Evolutionary conservation across 108 stramenopile genomes (phyloP).

Genomic region (Mediolabrus comicus): DNA sequence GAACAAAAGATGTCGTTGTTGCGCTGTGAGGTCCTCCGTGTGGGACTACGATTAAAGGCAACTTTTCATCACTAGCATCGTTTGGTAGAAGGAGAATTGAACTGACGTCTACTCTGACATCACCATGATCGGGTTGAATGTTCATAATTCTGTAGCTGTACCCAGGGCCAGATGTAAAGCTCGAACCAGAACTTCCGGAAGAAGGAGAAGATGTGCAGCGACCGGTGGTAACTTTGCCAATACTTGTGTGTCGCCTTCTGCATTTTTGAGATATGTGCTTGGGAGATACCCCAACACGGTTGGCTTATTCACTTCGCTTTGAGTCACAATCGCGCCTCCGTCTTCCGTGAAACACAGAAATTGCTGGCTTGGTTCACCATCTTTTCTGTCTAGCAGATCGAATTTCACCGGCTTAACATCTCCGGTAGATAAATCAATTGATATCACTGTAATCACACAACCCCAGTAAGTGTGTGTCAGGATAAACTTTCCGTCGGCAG

Average conservation of each 20-base stretch:
- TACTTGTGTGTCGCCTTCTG: background rate
- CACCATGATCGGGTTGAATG: slow-evolving; percentile 44
- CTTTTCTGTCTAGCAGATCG: slow-evolving; percentile 9
- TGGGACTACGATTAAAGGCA: slow-evolving; percentile 76
- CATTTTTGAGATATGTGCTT: slow-evolving; percentile 9
- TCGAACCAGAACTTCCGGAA: background rate
- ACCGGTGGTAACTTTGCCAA: slow-evolving; percentile 49
- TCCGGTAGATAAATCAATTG: slow-evolving; percentile 43
- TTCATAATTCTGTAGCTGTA: slow-evolving; percentile 45
- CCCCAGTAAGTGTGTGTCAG: slow-evolving; percentile 66
- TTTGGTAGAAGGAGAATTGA: slow-evolving; percentile 57
- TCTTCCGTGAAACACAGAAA: slow-evolving; percentile 48
- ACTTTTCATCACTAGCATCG: slow-evolving; percentile 36
- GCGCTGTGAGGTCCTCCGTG: slow-evolving; percentile 79
- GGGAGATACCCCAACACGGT: slow-evolving; percentile 48
- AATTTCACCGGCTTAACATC: slow-evolving; percentile 46
- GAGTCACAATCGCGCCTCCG: slow-evolving; percentile 52
- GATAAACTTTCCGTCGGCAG: slow-evolving; percentile 42
- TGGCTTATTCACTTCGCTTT: slow-evolving; percentile 48
- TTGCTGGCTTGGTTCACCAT: slow-evolving; percentile 27
- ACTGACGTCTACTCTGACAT: slow-evolving; percentile 48
- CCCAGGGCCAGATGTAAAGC: slow-evolving; percentile 19
- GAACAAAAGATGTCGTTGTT: slow-evolving; percentile 59
- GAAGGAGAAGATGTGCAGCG: slow-evolving; percentile 52
- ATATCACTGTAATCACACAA: slow-evolving; percentile 46